These are phyloP conservation scores for Lunularia cruciata DNA, from an alignment of 225 moss, liverwort and hornwort genomes.

Conservation along the genomic window DNA sequence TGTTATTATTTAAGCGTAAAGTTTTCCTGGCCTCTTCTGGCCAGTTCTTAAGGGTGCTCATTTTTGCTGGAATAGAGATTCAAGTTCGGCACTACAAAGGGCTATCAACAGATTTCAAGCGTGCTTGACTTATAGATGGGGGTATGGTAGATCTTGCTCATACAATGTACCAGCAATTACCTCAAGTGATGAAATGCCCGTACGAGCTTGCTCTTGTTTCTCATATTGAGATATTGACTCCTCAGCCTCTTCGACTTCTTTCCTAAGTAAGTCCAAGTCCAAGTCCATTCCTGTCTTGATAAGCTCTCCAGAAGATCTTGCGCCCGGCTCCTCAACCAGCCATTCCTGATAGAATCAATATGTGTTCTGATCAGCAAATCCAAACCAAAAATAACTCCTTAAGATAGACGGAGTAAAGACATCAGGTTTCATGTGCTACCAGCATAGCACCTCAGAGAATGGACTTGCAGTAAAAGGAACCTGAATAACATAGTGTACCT, in stretches of 20 bases:
- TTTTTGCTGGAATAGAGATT: too few species aligned
- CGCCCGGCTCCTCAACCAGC: constrained; percentile 48
- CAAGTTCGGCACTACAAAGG: too few species aligned
- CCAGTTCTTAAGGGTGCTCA: too few species aligned
- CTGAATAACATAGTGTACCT: constrained; percentile 33
- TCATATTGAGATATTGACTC: constrained; percentile 51
- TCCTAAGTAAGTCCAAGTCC: constrained; percentile 48
- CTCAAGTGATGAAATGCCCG: constrained; percentile 64
- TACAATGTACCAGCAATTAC: constrained; percentile 22
- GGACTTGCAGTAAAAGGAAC: background rate
- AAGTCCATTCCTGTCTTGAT: constrained; percentile 56
- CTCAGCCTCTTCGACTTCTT: constrained; percentile 41
- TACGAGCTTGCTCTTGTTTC: constrained; percentile 59
- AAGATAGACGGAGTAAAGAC: background rate
- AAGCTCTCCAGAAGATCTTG: constrained; percentile 45
- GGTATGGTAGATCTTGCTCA: too few species aligned
- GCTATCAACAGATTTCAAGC: too few species aligned
- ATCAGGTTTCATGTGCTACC: background rate
- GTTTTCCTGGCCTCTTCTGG: too few species aligned
- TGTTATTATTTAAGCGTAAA: too few species aligned
- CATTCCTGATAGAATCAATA: constrained; percentile 48
- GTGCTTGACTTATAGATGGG: too few species aligned
- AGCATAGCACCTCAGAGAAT: background rate
- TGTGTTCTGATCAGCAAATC: too few species aligned
- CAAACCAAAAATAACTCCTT: background rate